Evolutionary conservation across 2,329 filamentous ascomycete species (phyloP).

Genomic region (Ilyonectria mors-panacis): DNA sequence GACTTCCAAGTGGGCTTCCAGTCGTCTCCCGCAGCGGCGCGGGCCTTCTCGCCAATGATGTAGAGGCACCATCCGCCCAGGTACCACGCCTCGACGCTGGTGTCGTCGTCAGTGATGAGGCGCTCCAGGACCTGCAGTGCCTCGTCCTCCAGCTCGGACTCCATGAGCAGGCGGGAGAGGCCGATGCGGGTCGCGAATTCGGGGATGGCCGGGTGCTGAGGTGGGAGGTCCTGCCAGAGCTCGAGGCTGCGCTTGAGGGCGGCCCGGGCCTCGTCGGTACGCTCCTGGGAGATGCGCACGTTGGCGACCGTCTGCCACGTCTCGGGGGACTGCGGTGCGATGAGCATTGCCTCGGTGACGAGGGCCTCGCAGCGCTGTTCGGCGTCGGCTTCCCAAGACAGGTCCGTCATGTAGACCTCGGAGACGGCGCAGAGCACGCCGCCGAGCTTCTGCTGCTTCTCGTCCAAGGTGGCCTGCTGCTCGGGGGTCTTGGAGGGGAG

Average conservation of each 20-base stretch:
- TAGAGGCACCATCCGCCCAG: conserved; percentile 94
- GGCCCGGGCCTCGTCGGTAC: conserved; percentile 82
- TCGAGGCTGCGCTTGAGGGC: conserved; percentile 85
- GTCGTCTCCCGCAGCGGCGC: conserved; percentile 59
- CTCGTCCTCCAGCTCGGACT: conserved; percentile 87
- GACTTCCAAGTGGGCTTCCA: conserved; percentile 78
- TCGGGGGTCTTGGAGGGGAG: conserved; percentile 55
- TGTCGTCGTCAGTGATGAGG: conserved; percentile 89
- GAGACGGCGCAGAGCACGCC: conserved; percentile 94
- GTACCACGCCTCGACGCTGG: conserved; percentile 97
- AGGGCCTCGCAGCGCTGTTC: conserved; percentile 90
- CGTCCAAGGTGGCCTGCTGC: conserved; percentile 66
- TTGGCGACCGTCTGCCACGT: conserved; percentile 97
- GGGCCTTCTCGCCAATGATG: conserved; percentile 79
- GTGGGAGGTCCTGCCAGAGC: conserved; percentile 85
- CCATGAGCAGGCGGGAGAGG: conserved; percentile 88
- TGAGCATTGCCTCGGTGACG: conserved; percentile 89
- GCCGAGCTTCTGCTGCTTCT: conserved; percentile 85
- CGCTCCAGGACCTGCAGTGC: conserved; percentile 89
- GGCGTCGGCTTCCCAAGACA: conserved; percentile 93
- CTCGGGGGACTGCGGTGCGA: conserved; percentile 86
- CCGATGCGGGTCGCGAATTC: conserved; percentile 90
- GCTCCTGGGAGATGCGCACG: conserved; percentile 89
- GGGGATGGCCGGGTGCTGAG: conserved; percentile 80
- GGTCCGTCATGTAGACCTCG: conserved; percentile 99